Percentiles rank a stretch among this genome's conserved stretches.
These are phyloP conservation scores for Prinsepia uniflora DNA, from an alignment of 306 rosid species.

Conservation along the genomic window DNA sequence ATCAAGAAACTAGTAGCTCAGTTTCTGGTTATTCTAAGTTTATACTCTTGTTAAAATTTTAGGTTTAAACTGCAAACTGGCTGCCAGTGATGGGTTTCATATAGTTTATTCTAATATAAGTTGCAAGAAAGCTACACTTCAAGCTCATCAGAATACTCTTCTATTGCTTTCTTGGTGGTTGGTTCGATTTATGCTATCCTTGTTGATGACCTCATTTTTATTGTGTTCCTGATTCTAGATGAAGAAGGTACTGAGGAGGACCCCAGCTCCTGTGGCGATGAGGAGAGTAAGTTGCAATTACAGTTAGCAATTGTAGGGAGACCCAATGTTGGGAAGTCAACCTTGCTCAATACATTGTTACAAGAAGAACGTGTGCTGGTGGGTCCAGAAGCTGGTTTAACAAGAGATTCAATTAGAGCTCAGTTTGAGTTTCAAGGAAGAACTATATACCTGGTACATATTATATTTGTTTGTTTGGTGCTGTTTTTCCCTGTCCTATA, in stretches of 20 bases:
- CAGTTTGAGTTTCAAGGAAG: slow-evolving; percentile 86
- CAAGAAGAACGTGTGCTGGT: slow-evolving; percentile 93
- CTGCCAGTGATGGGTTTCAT: background rate
- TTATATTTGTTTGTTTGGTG: background rate
- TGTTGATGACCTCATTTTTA: slow-evolving; percentile 14
- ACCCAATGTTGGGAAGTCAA: slow-evolving; percentile 95
- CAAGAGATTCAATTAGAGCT: slow-evolving; percentile 93
- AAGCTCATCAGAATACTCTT: background rate
- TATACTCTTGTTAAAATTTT: background rate
- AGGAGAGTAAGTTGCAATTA: slow-evolving; percentile 63
- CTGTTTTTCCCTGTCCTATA: slow-evolving; percentile 3
- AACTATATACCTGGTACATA: slow-evolving; percentile 63
- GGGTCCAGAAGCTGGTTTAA: slow-evolving; percentile 96
- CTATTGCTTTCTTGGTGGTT: background rate
- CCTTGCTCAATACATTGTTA: slow-evolving; percentile 75
- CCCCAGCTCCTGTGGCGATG: slow-evolving; percentile 34
- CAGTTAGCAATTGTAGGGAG: slow-evolving; percentile 97
- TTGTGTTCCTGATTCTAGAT: slow-evolving; percentile 34
- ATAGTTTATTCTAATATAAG: background rate
- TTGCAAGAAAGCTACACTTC: background rate
- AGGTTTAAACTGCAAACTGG: background rate
- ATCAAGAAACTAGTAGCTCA: background rate
- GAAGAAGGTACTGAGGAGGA: slow-evolving; percentile 44
- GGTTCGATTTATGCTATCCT: slow-evolving; percentile 4
- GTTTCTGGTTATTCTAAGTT: background rate